Evolutionary conservation across 768 basidiomycete genomes (phyloP).

Genomic region (Rhodosporidiobolus sp.): DNA sequence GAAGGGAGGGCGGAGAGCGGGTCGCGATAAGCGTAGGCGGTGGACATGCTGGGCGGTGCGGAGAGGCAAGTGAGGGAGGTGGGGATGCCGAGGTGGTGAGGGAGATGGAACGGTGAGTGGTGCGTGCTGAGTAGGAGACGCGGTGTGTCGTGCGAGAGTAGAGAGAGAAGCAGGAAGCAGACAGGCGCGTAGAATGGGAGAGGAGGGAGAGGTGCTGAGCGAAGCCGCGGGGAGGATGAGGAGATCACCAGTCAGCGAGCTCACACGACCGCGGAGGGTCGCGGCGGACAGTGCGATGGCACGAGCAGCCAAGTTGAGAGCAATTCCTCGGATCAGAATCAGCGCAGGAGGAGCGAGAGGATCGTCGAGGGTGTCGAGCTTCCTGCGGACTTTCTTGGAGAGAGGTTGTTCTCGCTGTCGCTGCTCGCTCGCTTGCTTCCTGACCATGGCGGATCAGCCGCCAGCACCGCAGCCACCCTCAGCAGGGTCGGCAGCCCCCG

Average conservation of each 20-base stretch:
- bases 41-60: neutral
- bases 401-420: neutral
- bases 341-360: too few relatives aligned
- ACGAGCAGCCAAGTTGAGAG: too few relatives aligned
- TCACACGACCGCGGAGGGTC: too few relatives aligned
- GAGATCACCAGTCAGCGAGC: too few relatives aligned
- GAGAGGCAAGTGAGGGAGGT: neutral
- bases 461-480: constrained; percentile 1
- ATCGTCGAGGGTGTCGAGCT: too few relatives aligned
- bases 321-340: too few relatives aligned
- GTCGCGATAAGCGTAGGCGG: constrained; percentile 6
- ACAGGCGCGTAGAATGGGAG: too few relatives aligned
- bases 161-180: too few relatives aligned
- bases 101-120: neutral
- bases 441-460: constrained; percentile 23
- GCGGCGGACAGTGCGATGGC: too few relatives aligned
- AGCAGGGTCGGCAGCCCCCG: neutral
- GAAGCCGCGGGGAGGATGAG: too few relatives aligned
- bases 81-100: neutral
- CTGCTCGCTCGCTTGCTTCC: neutral
- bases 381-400: neutral
- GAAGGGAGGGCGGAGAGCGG: neutral
- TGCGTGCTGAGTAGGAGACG: neutral
- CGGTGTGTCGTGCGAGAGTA: too few relatives aligned
- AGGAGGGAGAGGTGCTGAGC: too few relatives aligned